phyloP scores from a whole-genome alignment of 2,329 filamentous ascomycete genomes.

The Hypoxylon sp. region DNA sequence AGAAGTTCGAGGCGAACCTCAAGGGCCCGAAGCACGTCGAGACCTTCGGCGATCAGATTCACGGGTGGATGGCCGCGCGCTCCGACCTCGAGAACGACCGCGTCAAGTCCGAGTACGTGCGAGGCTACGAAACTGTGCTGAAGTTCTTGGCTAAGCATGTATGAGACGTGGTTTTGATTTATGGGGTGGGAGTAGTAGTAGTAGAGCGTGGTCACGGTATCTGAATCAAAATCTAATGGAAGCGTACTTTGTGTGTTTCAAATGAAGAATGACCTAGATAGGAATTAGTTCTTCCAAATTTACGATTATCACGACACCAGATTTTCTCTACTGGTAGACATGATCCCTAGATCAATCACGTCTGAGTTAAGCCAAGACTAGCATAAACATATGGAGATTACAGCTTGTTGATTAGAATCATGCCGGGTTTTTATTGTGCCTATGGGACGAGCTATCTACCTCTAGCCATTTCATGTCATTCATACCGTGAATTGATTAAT shows the following conservation, averaged over 20 bases:
- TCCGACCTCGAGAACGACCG: conserved; percentile 70
- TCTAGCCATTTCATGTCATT: not conserved
- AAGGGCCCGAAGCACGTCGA: conserved; percentile 72
- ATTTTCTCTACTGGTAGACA: not conserved
- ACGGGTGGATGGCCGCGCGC: conserved; percentile 82
- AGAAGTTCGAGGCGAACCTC: conserved; percentile 70
- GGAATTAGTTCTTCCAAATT: conserved; percentile 3
- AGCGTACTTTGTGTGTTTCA: not conserved
- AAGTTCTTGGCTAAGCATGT: conserved; percentile 70
- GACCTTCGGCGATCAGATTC: conserved; percentile 76
- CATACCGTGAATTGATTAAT: not conserved
- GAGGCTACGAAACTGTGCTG: conserved; percentile 73
- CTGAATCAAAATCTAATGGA: not conserved
- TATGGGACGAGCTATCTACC: not conserved
- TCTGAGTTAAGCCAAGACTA: not conserved
- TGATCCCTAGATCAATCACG: not conserved
- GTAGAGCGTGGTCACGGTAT: not conserved
- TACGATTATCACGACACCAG: conserved; percentile 5
- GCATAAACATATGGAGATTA: not conserved
- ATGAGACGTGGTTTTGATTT: conserved; percentile 33
- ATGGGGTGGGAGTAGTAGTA: not conserved
- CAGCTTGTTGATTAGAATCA: not conserved
- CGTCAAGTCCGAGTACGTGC: conserved; percentile 73
- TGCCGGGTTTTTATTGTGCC: not conserved
- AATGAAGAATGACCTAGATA: conserved; percentile 4